A percentile compares a stretch with the other conserved stretches of the same genome.
Conservation (phyloP, 208 protist genomes). For the Naegleria lovaniensis region DNA sequence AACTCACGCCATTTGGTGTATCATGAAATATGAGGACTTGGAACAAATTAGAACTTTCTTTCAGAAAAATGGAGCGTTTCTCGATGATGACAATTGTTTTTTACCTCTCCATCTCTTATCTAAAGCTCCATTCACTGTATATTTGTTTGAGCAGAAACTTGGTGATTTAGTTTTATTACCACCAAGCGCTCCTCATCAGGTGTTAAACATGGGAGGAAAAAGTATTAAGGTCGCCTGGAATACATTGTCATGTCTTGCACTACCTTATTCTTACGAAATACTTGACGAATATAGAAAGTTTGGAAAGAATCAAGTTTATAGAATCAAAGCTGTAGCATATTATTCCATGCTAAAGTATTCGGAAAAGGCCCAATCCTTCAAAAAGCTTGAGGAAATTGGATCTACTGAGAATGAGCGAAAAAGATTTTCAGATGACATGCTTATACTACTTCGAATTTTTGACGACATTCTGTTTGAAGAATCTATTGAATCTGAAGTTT, state of each 20-base stretch:
- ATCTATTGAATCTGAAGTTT: background rate
- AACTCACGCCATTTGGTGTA: background rate
- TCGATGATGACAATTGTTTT: conserved; percentile 22
- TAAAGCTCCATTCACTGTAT: background rate
- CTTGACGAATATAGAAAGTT: background rate
- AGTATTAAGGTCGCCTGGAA: conserved; percentile 15
- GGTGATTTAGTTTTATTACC: conserved; percentile 5
- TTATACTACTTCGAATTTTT: background rate
- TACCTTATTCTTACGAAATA: background rate
- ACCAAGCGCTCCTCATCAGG: conserved; percentile 13
- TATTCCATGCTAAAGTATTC: background rate
- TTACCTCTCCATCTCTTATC: background rate
- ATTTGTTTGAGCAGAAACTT: background rate
- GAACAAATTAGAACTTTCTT: background rate
- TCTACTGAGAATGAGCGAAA: background rate
- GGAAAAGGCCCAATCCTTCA: background rate
- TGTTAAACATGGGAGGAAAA: background rate
- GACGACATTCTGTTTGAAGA: background rate
- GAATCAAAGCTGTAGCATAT: conserved; percentile 6
- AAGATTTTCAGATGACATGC: background rate
- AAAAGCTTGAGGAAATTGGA: background rate
- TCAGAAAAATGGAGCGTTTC: background rate
- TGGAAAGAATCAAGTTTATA: conserved; percentile 25
- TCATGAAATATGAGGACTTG: background rate
- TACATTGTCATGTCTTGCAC: background rate